Evolutionary conservation across 176 grass and related monocot species (phyloP).

Genomic region (Hordeum marinum): DNA sequence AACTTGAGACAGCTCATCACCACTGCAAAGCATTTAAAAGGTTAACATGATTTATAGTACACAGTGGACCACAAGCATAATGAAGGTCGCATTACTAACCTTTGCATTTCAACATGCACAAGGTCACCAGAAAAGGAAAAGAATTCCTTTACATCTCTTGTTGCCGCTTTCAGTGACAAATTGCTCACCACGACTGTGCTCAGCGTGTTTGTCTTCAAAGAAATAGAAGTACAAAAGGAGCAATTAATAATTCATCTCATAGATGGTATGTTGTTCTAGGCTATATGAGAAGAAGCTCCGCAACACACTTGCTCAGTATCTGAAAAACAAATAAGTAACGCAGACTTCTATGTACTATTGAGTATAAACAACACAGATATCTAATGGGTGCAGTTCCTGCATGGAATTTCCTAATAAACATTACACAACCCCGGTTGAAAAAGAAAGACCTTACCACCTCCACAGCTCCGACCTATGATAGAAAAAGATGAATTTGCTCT

Average conservation of each 20-base stretch:
- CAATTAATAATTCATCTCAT: background rate
- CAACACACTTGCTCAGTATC: background rate
- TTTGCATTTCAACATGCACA: slow-evolving; percentile 74
- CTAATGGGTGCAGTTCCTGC: background rate
- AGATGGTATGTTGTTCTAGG: background rate
- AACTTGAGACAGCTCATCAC: slow-evolving; percentile 83
- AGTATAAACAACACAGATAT: background rate
- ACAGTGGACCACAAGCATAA: slow-evolving; percentile 9
- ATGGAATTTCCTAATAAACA: background rate
- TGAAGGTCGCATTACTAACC: slow-evolving; percentile 38
- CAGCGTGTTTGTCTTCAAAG: slow-evolving; percentile 47
- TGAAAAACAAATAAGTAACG: background rate
- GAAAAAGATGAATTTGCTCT: background rate
- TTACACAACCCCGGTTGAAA: background rate
- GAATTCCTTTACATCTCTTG: slow-evolving; percentile 77
- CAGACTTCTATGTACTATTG: background rate
- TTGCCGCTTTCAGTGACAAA: slow-evolving; percentile 69
- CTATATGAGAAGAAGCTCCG: background rate
- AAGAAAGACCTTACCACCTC: background rate
- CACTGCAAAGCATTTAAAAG: slow-evolving; percentile 35
- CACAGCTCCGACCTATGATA: background rate
- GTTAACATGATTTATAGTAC: slow-evolving; percentile 12
- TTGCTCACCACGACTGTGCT: slow-evolving; percentile 85
- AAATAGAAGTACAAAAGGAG: slow-evolving; percentile 11
- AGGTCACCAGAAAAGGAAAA: slow-evolving; percentile 93